Percentiles rank a stretch among this genome's conserved stretches.
phyloP scores from a whole-genome alignment of 306 rosid genomes.

The Sphenostylis stenocarpa region DNA sequence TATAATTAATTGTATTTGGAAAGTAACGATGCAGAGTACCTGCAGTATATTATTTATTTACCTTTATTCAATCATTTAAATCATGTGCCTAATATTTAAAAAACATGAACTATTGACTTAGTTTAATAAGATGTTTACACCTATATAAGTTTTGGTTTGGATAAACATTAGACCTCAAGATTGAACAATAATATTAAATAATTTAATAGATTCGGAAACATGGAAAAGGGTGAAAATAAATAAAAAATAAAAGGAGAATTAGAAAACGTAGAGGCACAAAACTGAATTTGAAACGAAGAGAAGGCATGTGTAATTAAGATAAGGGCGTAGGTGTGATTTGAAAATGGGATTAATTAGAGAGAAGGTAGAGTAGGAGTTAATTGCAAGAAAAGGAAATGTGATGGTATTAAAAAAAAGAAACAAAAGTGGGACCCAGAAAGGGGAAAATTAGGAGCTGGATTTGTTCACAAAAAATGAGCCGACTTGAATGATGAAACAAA shows the following conservation, averaged over 20 bases:
- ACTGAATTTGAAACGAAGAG: background rate
- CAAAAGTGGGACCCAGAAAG: conserved; percentile 34
- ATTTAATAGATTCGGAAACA: background rate
- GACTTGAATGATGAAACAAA: background rate
- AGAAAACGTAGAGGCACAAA: background rate
- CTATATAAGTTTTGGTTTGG: too few relatives aligned
- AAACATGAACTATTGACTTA: background rate
- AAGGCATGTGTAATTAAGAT: background rate
- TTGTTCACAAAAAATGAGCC: conserved; percentile 27
- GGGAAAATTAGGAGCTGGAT: conserved; percentile 35
- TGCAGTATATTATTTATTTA: background rate
- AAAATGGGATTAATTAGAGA: background rate
- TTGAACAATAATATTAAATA: background rate
- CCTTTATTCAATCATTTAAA: background rate
- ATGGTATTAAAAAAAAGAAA: background rate
- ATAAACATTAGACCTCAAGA: background rate
- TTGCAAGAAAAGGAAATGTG: conserved; percentile 7
- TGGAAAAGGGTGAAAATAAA: background rate
- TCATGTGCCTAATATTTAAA: background rate
- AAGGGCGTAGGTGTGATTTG: background rate
- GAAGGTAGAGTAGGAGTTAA: conserved; percentile 9
- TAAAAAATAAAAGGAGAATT: too few relatives aligned
- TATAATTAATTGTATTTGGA: background rate
- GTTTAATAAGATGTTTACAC: too few relatives aligned
- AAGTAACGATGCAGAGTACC: background rate